These are phyloP conservation scores for Backusella psychrophila DNA, from an alignment of 192 early-diverging fungal species.

Conservation along the genomic window DNA sequence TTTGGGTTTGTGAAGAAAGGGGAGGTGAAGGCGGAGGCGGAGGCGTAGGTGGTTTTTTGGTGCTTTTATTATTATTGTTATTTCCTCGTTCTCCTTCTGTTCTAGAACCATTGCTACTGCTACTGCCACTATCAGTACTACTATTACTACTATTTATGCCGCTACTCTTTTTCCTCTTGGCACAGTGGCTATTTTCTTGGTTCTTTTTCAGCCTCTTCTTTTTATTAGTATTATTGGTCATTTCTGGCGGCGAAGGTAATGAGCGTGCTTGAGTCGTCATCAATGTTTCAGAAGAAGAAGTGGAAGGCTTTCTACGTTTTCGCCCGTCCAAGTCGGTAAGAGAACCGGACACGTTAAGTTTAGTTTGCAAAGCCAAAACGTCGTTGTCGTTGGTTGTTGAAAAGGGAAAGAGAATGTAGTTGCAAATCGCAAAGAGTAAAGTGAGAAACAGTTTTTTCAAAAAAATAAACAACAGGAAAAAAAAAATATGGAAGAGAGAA, in stretches of 20 bases:
- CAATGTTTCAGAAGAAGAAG: not conserved
- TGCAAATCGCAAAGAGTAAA: not conserved
- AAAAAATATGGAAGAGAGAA: not conserved
- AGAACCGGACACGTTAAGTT: constrained; percentile 2
- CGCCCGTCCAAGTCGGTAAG: not conserved
- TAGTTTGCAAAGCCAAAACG: constrained; percentile 8
- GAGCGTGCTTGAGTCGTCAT: not conserved
- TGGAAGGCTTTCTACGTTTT: not conserved
- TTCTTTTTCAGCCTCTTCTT: not conserved
- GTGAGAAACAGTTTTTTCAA: not conserved
- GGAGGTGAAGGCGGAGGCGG: not conserved
- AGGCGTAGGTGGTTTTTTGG: not conserved
- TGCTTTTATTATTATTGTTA: not conserved
- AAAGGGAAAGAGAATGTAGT: not conserved
- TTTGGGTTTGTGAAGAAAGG: not conserved
- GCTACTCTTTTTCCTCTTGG: not conserved
- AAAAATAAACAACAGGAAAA: not conserved
- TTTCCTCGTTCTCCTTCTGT: not conserved
- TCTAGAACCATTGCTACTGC: not conserved
- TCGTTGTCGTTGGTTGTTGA: not conserved
- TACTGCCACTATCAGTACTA: not conserved
- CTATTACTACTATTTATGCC: not conserved
- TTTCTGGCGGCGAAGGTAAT: not conserved
- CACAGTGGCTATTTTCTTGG: not conserved
- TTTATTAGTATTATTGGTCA: not conserved